These are phyloP conservation scores for Ricinus communis DNA, from an alignment of 345 rosid species.

Conservation along the genomic window DNA sequence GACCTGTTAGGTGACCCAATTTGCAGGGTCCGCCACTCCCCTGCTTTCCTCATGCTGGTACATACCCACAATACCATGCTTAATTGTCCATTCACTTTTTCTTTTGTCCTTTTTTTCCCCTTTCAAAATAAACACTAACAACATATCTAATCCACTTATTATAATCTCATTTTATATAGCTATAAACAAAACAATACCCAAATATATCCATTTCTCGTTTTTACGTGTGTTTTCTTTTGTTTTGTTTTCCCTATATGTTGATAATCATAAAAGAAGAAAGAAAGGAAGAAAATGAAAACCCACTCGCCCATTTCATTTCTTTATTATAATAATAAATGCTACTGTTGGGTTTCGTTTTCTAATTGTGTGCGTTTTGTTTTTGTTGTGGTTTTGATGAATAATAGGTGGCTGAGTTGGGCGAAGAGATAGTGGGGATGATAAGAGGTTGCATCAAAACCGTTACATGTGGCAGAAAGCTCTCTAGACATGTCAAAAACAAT, in stretches of 20 bases:
- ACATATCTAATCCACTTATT: background rate
- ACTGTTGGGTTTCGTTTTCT: background rate
- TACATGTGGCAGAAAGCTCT: slow-evolving; percentile 67
- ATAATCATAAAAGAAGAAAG: background rate
- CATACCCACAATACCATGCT: background rate
- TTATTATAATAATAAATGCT: background rate
- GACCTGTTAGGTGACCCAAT: slow-evolving; percentile 98
- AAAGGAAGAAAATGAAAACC: background rate
- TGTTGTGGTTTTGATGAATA: slow-evolving; percentile 7
- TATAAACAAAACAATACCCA: background rate
- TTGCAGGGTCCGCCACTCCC: slow-evolving; percentile 97
- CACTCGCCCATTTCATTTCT: no score
- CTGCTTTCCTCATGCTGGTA: slow-evolving; percentile 97
- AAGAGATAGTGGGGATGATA: slow-evolving; percentile 80
- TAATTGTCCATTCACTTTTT: background rate
- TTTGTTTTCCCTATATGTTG: background rate
- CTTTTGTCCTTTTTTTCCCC: slow-evolving; percentile 1
- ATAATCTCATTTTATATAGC: background rate
- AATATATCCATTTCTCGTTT: background rate
- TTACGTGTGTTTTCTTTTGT: background rate
- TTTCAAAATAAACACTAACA: background rate
- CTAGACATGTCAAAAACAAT: slow-evolving; percentile 30
- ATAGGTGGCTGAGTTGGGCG: slow-evolving; percentile 85
- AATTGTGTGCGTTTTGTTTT: background rate
- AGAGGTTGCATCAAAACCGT: slow-evolving; percentile 93